Evolutionary conservation across 208 protist species (phyloP).

Genomic region (Crithidia brevicula): DNA sequence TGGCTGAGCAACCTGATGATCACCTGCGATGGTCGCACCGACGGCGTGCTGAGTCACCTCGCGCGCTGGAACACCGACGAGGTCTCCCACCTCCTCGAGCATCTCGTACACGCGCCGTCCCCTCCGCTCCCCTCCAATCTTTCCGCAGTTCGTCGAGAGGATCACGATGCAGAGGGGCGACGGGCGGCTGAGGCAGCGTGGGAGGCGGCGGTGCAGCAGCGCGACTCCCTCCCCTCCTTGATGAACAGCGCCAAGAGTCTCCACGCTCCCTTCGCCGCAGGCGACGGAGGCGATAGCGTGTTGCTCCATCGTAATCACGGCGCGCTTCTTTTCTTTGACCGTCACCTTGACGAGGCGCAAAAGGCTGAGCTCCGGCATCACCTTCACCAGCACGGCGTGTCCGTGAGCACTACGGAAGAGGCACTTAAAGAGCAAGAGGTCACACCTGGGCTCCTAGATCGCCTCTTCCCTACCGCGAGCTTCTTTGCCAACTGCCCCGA

Average conservation of each 20-base stretch:
- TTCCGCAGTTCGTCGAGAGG: slow-evolving; percentile 3
- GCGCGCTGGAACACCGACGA: slow-evolving; percentile 28
- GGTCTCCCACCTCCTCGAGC: slow-evolving; percentile 3
- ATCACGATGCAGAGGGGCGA: slow-evolving; percentile 6
- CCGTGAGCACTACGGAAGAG: slow-evolving; percentile 11
- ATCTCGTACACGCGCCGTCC: background rate
- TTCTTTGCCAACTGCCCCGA: slow-evolving; percentile 13
- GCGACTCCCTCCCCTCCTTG: slow-evolving; percentile 16
- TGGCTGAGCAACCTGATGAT: slow-evolving; percentile 29
- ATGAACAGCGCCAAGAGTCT: background rate
- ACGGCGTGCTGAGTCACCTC: slow-evolving; percentile 27
- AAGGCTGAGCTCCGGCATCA: slow-evolving; percentile 14
- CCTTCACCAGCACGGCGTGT: slow-evolving; percentile 15
- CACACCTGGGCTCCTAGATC: slow-evolving; percentile 30
- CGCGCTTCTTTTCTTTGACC: slow-evolving; percentile 30
- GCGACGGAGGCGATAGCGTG: background rate
- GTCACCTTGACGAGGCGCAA: slow-evolving; percentile 10
- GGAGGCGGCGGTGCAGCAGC: slow-evolving; percentile 12
- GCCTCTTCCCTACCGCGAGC: slow-evolving; percentile 23
- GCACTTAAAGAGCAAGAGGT: slow-evolving; percentile 29
- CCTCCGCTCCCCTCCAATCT: slow-evolving; percentile 12
- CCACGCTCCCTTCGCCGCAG: background rate
- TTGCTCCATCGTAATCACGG: slow-evolving; percentile 27
- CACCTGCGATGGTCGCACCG: slow-evolving; percentile 22
- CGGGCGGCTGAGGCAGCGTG: slow-evolving; percentile 28